A percentile compares a stretch with the other conserved stretches of the same genome.
Conservation (phyloP, 192 early-diverging fungal genomes). For the Coemansia furcata region DNA sequence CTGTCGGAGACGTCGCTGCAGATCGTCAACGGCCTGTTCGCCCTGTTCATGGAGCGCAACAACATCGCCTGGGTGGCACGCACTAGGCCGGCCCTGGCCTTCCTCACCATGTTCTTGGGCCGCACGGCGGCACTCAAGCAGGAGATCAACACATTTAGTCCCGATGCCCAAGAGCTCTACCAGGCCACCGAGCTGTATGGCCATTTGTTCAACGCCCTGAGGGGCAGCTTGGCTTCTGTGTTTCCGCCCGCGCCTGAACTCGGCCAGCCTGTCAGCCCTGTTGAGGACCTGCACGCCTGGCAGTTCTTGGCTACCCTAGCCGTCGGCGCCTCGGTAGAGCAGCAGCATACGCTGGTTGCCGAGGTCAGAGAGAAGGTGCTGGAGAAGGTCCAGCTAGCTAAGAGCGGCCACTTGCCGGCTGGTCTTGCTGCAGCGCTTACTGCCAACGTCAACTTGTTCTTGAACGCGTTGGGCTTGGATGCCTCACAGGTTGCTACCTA, state of each 20-base stretch:
- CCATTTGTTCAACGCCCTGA: conserved; percentile 74
- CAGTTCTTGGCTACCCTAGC: conserved; percentile 97
- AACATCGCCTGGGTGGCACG: conserved; percentile 83
- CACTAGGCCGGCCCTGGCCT: conserved; percentile 79
- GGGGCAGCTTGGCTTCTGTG: conserved; percentile 70
- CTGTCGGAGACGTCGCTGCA: conserved; percentile 80
- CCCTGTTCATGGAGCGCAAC: conserved; percentile 85
- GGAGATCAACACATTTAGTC: conserved; percentile 18
- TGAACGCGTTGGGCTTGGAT: conserved; percentile 93
- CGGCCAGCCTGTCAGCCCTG: conserved; percentile 34
- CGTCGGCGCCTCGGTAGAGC: conserved; percentile 88
- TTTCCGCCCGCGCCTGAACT: conserved; percentile 64
- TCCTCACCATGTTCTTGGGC: conserved; percentile 86
- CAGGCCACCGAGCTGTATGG: conserved; percentile 76
- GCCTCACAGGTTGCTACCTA: conserved; percentile 40
- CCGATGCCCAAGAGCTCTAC: conserved; percentile 31
- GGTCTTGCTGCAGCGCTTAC: conserved; percentile 64
- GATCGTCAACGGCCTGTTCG: conserved; percentile 77
- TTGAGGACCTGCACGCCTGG: conserved; percentile 91
- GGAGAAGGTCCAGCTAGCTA: conserved; percentile 68
- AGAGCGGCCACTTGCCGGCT: conserved; percentile 56
- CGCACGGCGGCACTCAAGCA: conserved; percentile 89
- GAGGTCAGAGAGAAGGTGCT: conserved; percentile 85
- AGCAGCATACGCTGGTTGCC: conserved; percentile 88
- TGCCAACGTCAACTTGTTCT: conserved; percentile 90